phyloP scores from a whole-genome alignment of 345 rosid species.

The Schrenkiella parvula region DNA sequence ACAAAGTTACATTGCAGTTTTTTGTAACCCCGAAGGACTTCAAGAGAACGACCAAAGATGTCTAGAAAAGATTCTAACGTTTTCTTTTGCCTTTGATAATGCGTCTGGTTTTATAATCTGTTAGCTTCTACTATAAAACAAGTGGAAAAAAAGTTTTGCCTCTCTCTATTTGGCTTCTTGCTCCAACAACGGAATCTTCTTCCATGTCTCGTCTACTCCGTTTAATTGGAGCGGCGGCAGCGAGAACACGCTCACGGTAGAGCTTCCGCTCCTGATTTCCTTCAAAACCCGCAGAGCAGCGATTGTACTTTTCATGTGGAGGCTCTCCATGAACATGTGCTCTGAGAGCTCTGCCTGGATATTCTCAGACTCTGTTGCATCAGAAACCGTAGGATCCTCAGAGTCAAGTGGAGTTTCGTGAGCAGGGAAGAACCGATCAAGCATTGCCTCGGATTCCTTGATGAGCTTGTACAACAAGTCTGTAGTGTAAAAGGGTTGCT shows the following conservation, averaged over 20 bases:
- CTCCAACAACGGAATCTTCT: conserved; percentile 64
- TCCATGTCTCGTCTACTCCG: conserved; percentile 72
- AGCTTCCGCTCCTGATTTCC: conserved; percentile 79
- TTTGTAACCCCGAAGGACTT: not conserved
- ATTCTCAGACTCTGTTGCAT: conserved; percentile 26
- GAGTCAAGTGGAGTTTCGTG: conserved; percentile 14
- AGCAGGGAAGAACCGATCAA: conserved; percentile 60
- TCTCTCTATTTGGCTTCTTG: conserved; percentile 64
- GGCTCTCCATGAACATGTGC: conserved; percentile 61
- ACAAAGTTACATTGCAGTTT: conserved; percentile 10
- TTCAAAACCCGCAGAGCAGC: conserved; percentile 73
- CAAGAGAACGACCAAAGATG: not conserved
- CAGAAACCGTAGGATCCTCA: conserved; percentile 33
- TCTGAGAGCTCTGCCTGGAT: conserved; percentile 52
- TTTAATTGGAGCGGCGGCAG: conserved; percentile 78
- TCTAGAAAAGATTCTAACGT: not conserved
- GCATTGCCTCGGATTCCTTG: conserved; percentile 79
- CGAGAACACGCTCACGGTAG: conserved; percentile 78
- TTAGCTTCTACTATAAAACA: conserved; percentile 13
- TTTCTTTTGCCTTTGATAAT: conserved; percentile 7
- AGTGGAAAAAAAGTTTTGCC: not conserved
- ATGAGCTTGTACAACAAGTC: conserved; percentile 81
- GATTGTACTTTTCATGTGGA: conserved; percentile 77
- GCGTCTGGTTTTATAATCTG: not conserved
- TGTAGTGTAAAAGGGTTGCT: conserved; percentile 89